These are phyloP conservation scores for Protomyces inouyei DNA, from an alignment of 1,139 yeast genomes.

Conservation along the genomic window DNA sequence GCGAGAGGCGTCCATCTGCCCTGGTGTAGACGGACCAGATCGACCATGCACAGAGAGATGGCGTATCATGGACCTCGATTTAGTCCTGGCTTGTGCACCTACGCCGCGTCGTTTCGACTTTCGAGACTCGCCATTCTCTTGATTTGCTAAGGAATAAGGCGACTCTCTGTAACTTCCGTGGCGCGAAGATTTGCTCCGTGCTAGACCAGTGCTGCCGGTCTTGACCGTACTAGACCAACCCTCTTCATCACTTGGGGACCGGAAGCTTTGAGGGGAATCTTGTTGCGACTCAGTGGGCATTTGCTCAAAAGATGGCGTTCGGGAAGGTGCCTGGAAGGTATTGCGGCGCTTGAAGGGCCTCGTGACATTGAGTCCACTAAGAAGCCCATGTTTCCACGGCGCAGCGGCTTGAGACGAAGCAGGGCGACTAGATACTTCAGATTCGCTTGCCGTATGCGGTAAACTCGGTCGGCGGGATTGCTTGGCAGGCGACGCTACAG, in stretches of 20 bases:
- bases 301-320: background rate
- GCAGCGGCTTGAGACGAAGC: background rate
- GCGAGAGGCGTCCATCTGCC: background rate
- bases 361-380: background rate
- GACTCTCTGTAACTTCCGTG: background rate
- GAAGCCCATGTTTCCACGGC: background rate
- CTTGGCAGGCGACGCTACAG: background rate
- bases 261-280: background rate
- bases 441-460: background rate
- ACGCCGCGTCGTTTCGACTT: background rate
- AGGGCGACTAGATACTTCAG: background rate
- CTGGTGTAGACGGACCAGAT: background rate
- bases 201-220: no score
- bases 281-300: background rate
- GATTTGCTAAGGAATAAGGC: background rate
- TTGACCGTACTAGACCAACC: background rate
- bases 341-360: background rate
- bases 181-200: background rate
- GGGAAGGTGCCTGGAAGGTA: background rate
- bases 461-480: background rate
- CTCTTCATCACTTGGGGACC: background rate
- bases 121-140: background rate
- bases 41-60: background rate
- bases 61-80: conserved; percentile 11
- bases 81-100: conserved; percentile 1